Conservation (phyloP, 441 rosid species). For the Gossypium trilobum region DNA sequence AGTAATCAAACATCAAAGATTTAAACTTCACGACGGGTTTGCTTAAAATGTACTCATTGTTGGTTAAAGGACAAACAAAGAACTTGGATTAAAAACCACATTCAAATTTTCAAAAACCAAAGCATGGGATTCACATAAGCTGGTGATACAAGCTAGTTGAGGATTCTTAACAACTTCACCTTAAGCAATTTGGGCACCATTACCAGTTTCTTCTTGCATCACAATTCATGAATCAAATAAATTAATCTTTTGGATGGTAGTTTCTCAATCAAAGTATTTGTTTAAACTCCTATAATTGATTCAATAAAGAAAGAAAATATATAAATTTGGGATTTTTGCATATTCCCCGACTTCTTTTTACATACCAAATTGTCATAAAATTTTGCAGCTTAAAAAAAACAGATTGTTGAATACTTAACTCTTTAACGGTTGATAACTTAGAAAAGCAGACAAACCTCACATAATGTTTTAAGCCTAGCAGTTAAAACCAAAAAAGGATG, state of each 20-base stretch:
- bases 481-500: not conserved
- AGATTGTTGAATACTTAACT: not conserved
- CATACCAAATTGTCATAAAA: not conserved
- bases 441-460: not conserved
- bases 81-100: not conserved
- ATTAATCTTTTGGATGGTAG: not conserved
- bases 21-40: not conserved
- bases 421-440: not conserved
- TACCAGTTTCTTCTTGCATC: not conserved
- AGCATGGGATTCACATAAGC: not conserved
- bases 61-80: not conserved
- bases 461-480: not conserved
- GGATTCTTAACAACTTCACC: not conserved
- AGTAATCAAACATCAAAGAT: not conserved
- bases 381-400: not conserved
- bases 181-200: not conserved
- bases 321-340: not conserved
- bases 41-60: not conserved
- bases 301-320: not conserved
- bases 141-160: not conserved
- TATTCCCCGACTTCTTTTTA: not conserved
- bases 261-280: not conserved
- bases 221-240: not conserved
- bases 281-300: not conserved
- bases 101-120: not conserved